phyloP scores from a whole-genome alignment of 2,329 filamentous ascomycete species.

The Simplicillium aogashimaense region DNA sequence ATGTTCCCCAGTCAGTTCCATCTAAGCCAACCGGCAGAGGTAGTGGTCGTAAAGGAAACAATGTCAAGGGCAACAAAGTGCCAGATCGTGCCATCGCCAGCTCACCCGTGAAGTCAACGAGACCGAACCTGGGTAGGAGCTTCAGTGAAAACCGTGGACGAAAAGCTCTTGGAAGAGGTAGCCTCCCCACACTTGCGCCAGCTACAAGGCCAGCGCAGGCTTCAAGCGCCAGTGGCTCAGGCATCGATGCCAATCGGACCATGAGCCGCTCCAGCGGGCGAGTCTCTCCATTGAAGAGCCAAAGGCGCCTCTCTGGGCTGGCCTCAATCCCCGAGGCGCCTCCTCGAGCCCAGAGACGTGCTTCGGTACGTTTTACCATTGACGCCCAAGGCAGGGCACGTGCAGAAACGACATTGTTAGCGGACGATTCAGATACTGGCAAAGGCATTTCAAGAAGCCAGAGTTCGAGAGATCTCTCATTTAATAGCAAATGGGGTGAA shows the following conservation, averaged over 20 bases:
- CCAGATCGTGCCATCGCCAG: conserved; percentile 30
- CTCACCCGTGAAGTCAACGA: conserved; percentile 41
- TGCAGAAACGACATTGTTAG: conserved; percentile 39
- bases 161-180: conserved; percentile 25
- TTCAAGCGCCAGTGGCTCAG: conserved; percentile 19
- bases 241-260: conserved; percentile 22
- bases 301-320: conserved; percentile 39
- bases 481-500: conserved; percentile 29
- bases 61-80: conserved; percentile 33
- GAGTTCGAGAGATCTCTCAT: conserved; percentile 17
- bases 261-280: conserved; percentile 32
- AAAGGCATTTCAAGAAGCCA: conserved; percentile 16
- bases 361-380: conserved; percentile 53
- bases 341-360: conserved; percentile 32
- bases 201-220: conserved; percentile 23
- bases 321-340: conserved; percentile 48
- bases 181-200: conserved; percentile 37
- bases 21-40: conserved; percentile 6
- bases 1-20: conserved; percentile 4
- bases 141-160: conserved; percentile 43
- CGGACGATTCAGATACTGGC: conserved; percentile 19
- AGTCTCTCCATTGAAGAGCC: conserved; percentile 41
- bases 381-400: conserved; percentile 50
- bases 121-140: conserved; percentile 43
- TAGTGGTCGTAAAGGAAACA: conserved; percentile 34